Evolutionary conservation across 192 early-diverging fungal genomes (phyloP).

Genomic region (Chytriomyces sp.): DNA sequence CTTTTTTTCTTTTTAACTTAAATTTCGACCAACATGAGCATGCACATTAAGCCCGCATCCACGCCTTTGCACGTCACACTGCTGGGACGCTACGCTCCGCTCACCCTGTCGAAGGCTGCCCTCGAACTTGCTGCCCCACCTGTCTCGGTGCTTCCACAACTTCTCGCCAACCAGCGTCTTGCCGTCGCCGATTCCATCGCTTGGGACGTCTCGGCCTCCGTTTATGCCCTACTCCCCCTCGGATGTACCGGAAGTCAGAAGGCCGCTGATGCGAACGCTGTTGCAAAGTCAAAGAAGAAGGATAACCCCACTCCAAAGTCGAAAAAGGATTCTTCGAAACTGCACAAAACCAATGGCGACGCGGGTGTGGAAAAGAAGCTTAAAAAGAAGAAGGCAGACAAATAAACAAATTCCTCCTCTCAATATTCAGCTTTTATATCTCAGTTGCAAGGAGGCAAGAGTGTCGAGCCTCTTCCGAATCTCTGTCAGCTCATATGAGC

Average conservation of each 20-base stretch:
- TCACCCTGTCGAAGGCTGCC: background rate
- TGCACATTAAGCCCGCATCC: conserved; percentile 5
- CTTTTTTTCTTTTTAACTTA: background rate
- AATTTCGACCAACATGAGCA: background rate
- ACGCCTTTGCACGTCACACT: conserved; percentile 22
- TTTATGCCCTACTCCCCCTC: background rate
- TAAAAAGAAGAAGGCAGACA: conserved; percentile 17
- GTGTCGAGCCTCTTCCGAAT: too few species aligned
- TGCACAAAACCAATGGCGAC: background rate
- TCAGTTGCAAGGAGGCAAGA: too few species aligned
- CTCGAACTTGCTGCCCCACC: background rate
- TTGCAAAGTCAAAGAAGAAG: conserved; percentile 2
- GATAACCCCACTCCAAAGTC: background rate
- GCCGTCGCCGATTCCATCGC: conserved; percentile 6
- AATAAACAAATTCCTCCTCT: background rate
- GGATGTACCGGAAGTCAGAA: background rate
- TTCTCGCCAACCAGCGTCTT: conserved; percentile 13
- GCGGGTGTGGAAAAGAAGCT: background rate
- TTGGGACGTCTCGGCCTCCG: conserved; percentile 11
- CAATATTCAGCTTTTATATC: too few species aligned
- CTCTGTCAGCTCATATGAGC: too few species aligned
- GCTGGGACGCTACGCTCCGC: background rate
- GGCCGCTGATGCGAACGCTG: background rate
- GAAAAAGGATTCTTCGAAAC: background rate
- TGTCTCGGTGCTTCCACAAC: conserved; percentile 1